A percentile compares a stretch with the other conserved stretches of the same genome.
These are phyloP conservation scores for Breynia disticha DNA, from an alignment of 441 rosid species.

Conservation along the genomic window DNA sequence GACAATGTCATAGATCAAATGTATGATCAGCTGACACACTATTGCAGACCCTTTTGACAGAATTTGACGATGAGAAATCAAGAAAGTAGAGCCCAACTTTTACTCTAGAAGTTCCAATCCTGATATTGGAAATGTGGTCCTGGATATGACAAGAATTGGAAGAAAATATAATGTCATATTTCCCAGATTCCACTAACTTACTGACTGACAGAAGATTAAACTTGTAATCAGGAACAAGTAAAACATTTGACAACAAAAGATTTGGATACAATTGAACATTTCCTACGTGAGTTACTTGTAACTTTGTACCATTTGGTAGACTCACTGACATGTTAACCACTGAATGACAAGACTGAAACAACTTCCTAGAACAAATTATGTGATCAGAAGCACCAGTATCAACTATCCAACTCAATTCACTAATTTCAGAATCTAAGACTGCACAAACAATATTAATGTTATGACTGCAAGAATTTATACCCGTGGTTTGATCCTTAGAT, in stretches of 20 bases:
- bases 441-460: no score
- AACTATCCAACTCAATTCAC: no score
- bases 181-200: background rate
- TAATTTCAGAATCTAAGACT: no score
- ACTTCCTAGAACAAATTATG: no score
- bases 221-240: background rate
- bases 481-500: no score
- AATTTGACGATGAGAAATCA: no score
- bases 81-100: background rate
- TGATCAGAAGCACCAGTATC: no score
- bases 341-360: no score
- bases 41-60: no score
- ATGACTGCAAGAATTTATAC: no score
- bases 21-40: no score
- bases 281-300: background rate
- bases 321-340: no score
- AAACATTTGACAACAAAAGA: background rate
- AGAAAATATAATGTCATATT: background rate
- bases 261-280: background rate
- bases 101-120: background rate
- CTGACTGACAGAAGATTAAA: background rate
- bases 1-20: background rate
- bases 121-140: background rate
- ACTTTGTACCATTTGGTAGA: background rate
- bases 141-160: background rate